phyloP scores from a whole-genome alignment of 768 basidiomycete species.

The Sarcodon aspratus region DNA sequence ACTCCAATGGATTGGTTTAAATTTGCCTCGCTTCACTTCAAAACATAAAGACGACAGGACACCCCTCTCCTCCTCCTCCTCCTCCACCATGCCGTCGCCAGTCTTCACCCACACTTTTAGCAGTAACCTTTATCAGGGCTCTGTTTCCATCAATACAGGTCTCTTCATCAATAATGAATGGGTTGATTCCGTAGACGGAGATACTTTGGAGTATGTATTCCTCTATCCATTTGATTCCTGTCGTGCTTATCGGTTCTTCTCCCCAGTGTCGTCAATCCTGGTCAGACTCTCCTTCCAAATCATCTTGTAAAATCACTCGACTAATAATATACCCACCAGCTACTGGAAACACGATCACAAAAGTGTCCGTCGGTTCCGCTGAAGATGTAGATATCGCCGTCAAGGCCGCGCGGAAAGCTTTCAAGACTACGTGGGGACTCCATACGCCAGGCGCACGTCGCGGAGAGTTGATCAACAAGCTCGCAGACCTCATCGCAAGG shows the following conservation, averaged over 20 bases:
- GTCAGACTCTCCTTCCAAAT: neutral
- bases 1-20: no score
- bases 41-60: no score
- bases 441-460: conserved; percentile 21
- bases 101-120: conserved; percentile 15
- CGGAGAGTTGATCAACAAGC: conserved; percentile 22
- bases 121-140: conserved; percentile 15
- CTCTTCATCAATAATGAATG: conserved; percentile 32
- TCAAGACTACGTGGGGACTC: conserved; percentile 25
- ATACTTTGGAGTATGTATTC: conserved; percentile 7
- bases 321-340: conserved; percentile 10
- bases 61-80: no score
- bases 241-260: neutral
- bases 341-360: conserved; percentile 25
- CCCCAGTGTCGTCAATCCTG: conserved; percentile 4
- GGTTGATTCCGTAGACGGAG: conserved; percentile 6
- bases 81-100: no score
- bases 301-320: neutral
- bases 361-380: conserved; percentile 20
- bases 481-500: conserved; percentile 34
- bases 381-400: conserved; percentile 36
- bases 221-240: neutral
- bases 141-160: conserved; percentile 17
- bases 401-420: conserved; percentile 26
- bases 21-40: no score